Percentiles rank a stretch among this genome's conserved stretches.
Evolutionary conservation across 163 green algal species (phyloP).

Genomic region (Volvox carteri): DNA sequence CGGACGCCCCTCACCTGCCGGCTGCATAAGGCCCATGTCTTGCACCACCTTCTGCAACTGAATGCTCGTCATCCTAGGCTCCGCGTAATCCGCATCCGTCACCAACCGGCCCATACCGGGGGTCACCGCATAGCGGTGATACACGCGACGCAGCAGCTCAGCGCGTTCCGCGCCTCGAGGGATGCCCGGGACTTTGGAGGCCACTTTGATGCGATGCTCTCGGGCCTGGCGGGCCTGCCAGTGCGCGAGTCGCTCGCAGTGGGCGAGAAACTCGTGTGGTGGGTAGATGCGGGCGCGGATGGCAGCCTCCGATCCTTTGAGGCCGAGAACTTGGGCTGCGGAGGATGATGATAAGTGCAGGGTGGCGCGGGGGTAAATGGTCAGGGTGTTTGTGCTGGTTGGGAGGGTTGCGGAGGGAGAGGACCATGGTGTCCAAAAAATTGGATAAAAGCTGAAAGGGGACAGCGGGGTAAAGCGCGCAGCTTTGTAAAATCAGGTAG

Average conservation of each 20-base stretch:
- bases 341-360: neutral
- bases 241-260: constrained; percentile 55
- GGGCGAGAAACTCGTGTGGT: constrained; percentile 57
- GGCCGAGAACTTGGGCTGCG: constrained; percentile 30
- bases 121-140: constrained; percentile 59
- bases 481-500: too few relatives aligned
- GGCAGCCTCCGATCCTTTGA: constrained; percentile 30
- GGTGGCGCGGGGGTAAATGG: too few relatives aligned
- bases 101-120: constrained; percentile 51
- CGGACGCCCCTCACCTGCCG: constrained; percentile 50
- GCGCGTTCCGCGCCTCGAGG: constrained; percentile 45
- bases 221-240: constrained; percentile 59
- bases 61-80: constrained; percentile 57
- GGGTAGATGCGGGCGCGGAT: constrained; percentile 27
- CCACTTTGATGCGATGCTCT: constrained; percentile 48
- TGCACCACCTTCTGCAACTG: constrained; percentile 60
- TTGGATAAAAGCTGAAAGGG: too few relatives aligned
- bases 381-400: too few relatives aligned
- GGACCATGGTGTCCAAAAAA: too few relatives aligned
- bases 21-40: constrained; percentile 63
- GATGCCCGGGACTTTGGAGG: constrained; percentile 39
- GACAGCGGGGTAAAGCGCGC: too few relatives aligned
- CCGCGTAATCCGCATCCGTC: constrained; percentile 47
- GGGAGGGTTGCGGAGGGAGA: neutral
- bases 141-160: constrained; percentile 52